These are phyloP conservation scores for Pseudogymnoascus sp. DNA, from an alignment of 2,329 filamentous ascomycete species.

Conservation along the genomic window DNA sequence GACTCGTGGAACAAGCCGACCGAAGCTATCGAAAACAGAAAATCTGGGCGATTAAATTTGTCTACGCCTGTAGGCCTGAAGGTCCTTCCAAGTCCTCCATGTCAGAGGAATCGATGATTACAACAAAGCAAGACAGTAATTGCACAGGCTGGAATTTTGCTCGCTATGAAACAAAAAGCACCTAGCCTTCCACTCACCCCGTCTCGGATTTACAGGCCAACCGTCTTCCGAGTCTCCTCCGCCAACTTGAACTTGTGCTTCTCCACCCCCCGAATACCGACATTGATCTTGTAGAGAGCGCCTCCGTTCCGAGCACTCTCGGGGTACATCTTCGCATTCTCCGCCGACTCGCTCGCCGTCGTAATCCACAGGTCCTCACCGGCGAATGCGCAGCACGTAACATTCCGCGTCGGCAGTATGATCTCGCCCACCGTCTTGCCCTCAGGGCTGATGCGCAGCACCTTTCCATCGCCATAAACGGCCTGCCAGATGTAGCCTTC, in stretches of 20 bases:
- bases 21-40: neutral
- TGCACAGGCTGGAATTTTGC: neutral
- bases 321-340: conserved; percentile 54
- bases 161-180: neutral
- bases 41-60: neutral
- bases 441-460: conserved; percentile 60
- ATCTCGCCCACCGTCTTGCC: conserved; percentile 70
- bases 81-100: neutral
- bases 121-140: neutral
- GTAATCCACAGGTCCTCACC: conserved; percentile 73
- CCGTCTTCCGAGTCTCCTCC: neutral
- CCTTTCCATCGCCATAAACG: conserved; percentile 69
- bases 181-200: conserved; percentile 1
- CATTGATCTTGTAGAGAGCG: conserved; percentile 67
- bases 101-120: neutral
- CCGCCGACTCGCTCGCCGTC: conserved; percentile 51
- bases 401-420: conserved; percentile 66
- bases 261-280: conserved; percentile 60
- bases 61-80: neutral
- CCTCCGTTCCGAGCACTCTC: conserved; percentile 59
- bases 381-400: conserved; percentile 75
- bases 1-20: neutral
- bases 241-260: conserved; percentile 54
- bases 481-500: conserved; percentile 87
- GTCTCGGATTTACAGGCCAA: neutral